Base-by-base conservation (phyloP, 1,284 basidiomycete genomes). In the Microbotryomycetes sp. region DNA sequence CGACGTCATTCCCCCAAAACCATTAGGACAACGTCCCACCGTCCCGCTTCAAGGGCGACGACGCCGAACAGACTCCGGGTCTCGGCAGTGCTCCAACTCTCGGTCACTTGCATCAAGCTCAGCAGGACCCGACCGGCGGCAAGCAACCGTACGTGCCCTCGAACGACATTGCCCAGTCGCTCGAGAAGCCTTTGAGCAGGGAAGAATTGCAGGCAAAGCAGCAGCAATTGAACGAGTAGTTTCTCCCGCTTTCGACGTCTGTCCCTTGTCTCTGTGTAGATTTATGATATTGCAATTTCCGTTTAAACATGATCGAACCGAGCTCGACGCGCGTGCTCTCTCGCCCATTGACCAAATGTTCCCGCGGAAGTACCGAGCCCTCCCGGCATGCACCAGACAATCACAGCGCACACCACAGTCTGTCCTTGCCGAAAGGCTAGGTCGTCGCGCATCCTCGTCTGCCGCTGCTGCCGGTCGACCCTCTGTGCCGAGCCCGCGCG, bases 131-230 rank as follows among this genome's bases (percentile, higher is more conserved):
- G 24, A 72, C 72, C 65, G 73, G 70, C 56, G 71, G 74, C 45
- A 73, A 71, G 15, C 73, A 74, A 28, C 72, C 75, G 15, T 69
- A 75, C 60, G 59, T 76, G 31, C 72, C 73, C 29, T 64, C 61
- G 29, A 29, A 69, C 30, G 68, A 72, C 55, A 63, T 74, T 26
- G 73, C 74, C n/a, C 29, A 71, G 54, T 67, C 69, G 21, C 68
- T 78, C 52, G 76, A 77, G 67, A 48, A 73, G 67, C 76, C 76
- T 49, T 76, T 76, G 71, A 60, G 71, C n/a, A 66, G 74, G 51
- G 76, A 77, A 30, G 75, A 77, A 72, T 73, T 76, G 65, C 55
- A 55, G 54, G 18, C 6, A 18, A 16, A 27, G n/a, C 24, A 24
- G 26, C 24, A 52, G 28, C 15, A 29, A 4, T 52, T 52, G 50